These are phyloP conservation scores for Chlorella sp. DNA, from an alignment of 139 green algal genomes.

Conservation along the genomic window DNA sequence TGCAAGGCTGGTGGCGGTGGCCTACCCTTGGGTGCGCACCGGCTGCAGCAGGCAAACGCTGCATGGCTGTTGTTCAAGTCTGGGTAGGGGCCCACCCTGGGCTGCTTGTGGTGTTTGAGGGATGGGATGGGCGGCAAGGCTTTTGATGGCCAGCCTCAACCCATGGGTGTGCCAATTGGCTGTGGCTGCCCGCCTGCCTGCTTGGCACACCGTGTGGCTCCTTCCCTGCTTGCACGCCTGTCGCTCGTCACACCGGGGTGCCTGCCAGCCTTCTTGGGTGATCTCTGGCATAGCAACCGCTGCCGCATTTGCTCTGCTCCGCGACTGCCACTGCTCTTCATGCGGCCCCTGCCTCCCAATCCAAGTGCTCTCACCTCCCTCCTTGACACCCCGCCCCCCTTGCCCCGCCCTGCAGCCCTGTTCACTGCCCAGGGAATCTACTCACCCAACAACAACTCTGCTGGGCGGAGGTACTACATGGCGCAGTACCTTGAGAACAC, in stretches of 20 bases:
- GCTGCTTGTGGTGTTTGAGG: no score
- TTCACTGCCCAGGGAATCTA: conserved; percentile 26
- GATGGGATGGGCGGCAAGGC: no score
- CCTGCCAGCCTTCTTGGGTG: no score
- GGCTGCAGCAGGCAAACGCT: no score
- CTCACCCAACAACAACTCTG: conserved; percentile 5
- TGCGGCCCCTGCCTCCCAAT: neutral
- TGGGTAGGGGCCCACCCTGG: no score
- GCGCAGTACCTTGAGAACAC: neutral
- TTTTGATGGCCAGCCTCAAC: conserved; percentile 39
- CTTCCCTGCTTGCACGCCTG: neutral
- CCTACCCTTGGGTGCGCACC: no score
- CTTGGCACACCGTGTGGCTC: neutral
- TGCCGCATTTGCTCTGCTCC: neutral
- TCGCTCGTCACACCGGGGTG: neutral
- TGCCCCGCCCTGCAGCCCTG: conserved; percentile 6
- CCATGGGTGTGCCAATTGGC: neutral
- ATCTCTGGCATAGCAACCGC: no score
- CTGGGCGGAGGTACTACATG: neutral
- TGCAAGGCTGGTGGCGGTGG: no score
- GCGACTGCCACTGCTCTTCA: no score
- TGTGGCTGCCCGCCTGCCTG: neutral
- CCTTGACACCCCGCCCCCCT: neutral
- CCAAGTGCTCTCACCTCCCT: neutral
- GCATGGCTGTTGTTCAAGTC: no score